Base-by-base conservation (phyloP, 148 eudicot species). In the Vaccinium macrocarpon region DNA sequence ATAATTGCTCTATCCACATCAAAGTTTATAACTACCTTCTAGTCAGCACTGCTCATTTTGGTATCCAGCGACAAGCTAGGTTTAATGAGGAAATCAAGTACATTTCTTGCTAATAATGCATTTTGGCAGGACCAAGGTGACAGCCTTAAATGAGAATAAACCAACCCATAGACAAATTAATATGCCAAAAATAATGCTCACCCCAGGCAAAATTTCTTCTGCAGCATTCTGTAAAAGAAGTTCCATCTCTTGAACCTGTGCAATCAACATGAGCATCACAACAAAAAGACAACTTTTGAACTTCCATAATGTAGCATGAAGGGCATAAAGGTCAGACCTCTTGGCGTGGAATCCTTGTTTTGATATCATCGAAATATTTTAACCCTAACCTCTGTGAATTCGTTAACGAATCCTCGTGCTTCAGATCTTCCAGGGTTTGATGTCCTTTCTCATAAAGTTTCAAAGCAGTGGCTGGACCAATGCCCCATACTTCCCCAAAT, bases 401-500 rank as follows among this genome's bases (percentile, higher is more conserved):
- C 73, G 96, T 92, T 62, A 95, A 81, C 79, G 98, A 92, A 53
- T 88, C 91, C 50, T 95, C 98, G 50, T 86, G 88, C 87, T 89
- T 85, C 82, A 97, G 90, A 89, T 97, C 98, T 86, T 95, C 93
- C 73, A 97, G 88, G 57, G 92, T 90, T 61, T 93, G 90, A 81
- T 95, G 86, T 76, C 99, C 99, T 90, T 93, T 97, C 50, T 97
- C 99, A 83, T 92, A 97, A 59, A 97, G 91, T 89, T 97, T 95
- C 82, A 89, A 81, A 25, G 98, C 98, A 74, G 99, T 97, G 56
- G 99, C 92, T 59, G 99, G 96, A 86, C 99, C 99, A 84, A 97
- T 83, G 15, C 99, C 99, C 99, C 99, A 97, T 82, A 97, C 93
- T 86, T 93, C 97, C 78, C 98, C 98, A 89, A 95, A 97, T 76